Evolutionary conservation across 495 filamentous ascomycete genomes (phyloP).

Genomic region (Penicillium malachiteum): DNA sequence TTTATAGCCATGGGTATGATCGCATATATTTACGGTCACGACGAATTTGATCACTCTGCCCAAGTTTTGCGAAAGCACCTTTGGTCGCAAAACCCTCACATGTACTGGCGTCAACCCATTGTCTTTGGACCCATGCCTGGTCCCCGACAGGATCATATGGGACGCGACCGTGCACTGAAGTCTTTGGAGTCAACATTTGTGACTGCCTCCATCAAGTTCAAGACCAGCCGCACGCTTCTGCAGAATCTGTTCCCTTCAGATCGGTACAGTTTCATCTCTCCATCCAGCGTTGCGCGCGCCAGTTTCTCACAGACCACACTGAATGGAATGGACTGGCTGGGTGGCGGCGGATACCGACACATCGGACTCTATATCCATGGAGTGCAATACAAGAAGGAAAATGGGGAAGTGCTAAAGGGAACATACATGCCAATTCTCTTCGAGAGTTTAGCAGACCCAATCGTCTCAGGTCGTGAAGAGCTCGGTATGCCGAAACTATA

Average conservation of each 20-base stretch:
- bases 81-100: constrained; percentile 38
- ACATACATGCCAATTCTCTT: constrained; percentile 56
- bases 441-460: constrained; percentile 52
- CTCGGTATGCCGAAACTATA: constrained; percentile 58
- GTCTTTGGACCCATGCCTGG: constrained; percentile 58
- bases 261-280: constrained; percentile 43
- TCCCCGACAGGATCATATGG: constrained; percentile 43
- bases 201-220: constrained; percentile 56
- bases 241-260: constrained; percentile 52
- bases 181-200: constrained; percentile 42
- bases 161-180: constrained; percentile 21
- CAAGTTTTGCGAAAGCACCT: constrained; percentile 48
- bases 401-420: constrained; percentile 47
- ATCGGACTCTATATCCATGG: constrained; percentile 58
- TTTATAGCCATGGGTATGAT: constrained; percentile 47
- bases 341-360: constrained; percentile 54
- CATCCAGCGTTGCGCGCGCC: constrained; percentile 50
- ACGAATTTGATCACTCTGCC: constrained; percentile 56
- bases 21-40: constrained; percentile 59
- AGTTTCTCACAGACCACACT: constrained; percentile 49
- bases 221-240: constrained; percentile 56
- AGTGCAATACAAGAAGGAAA: constrained; percentile 51
- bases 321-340: constrained; percentile 54
- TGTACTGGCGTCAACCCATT: constrained; percentile 54
- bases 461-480: constrained; percentile 54